phyloP scores from a whole-genome alignment of 345 rosid genomes.

The Euclidium syriacum region DNA sequence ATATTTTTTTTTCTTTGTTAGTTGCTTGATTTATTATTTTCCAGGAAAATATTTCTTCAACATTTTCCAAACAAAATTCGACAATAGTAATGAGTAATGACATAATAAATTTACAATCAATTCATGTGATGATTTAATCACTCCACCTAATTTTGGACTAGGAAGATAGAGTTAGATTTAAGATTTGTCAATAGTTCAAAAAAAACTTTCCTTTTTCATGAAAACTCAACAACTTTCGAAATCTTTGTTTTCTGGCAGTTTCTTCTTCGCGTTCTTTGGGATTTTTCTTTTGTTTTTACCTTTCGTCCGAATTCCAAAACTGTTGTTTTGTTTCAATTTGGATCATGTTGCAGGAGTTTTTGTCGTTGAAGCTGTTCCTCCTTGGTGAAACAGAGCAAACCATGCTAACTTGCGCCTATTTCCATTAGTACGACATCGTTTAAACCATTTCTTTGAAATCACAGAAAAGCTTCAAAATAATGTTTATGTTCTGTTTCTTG shows the following conservation, averaged over 20 bases:
- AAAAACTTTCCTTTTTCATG: constrained; percentile 13
- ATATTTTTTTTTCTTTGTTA: too few relatives aligned
- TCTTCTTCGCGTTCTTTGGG: background rate
- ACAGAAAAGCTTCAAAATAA: constrained; percentile 13
- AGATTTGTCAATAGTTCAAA: constrained; percentile 8
- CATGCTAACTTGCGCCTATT: constrained; percentile 8
- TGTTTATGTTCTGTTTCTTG: constrained; percentile 13
- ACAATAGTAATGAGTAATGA: too few relatives aligned
- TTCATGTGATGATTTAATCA: constrained; percentile 8
- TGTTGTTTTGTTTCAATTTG: background rate
- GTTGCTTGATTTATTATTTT: too few relatives aligned
- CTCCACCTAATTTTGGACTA: constrained; percentile 13
- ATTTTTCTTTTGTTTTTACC: background rate
- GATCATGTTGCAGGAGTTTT: constrained; percentile 4
- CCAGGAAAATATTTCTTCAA: background rate
- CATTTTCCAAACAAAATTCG: too few relatives aligned
- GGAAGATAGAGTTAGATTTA: constrained; percentile 16
- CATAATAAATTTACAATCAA: background rate
- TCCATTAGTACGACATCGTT: background rate
- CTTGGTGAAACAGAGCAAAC: background rate
- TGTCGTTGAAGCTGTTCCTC: background rate
- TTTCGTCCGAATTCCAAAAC: constrained; percentile 1
- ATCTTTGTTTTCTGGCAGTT: constrained; percentile 22
- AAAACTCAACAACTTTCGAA: constrained; percentile 29
- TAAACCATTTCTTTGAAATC: background rate